These are phyloP conservation scores for Pittosporum tobira DNA, from an alignment of 129 eudicot species.

Conservation along the genomic window DNA sequence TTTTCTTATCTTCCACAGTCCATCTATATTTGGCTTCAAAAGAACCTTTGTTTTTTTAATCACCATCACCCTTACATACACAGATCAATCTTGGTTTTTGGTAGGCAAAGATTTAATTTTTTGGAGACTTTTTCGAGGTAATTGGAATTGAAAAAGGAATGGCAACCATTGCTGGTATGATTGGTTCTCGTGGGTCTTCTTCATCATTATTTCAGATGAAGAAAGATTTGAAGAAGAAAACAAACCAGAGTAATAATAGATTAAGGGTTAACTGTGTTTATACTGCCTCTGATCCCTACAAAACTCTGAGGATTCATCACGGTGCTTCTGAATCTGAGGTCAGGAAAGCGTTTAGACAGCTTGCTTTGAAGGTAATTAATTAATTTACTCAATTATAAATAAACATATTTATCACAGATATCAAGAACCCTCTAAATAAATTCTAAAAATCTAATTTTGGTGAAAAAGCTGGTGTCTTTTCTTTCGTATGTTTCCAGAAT, in stretches of 20 bases:
- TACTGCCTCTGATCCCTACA: slow-evolving; percentile 58
- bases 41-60: neutral
- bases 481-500: too few relatives aligned
- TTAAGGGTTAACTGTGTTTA: slow-evolving; percentile 42
- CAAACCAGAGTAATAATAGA: slow-evolving; percentile 6
- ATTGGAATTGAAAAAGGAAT: slow-evolving; percentile 8
- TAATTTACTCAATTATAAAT: neutral
- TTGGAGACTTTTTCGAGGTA: too few relatives aligned
- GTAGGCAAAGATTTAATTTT: neutral
- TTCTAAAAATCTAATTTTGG: too few relatives aligned
- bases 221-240: slow-evolving; percentile 16
- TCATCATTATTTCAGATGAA: slow-evolving; percentile 20
- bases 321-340: slow-evolving; percentile 90
- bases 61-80: too few relatives aligned
- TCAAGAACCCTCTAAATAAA: neutral
- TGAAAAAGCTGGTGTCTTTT: too few relatives aligned
- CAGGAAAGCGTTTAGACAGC: slow-evolving; percentile 69
- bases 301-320: slow-evolving; percentile 48
- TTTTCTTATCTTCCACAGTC: neutral
- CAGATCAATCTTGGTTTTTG: neutral
- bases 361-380: slow-evolving; percentile 65
- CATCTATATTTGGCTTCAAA: neutral
- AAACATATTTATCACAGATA: too few relatives aligned
- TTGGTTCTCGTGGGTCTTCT: slow-evolving; percentile 22
- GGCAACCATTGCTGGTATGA: slow-evolving; percentile 32